Conservation (phyloP, 129 eudicot genomes). For the Centrapalus pauciflorus region DNA sequence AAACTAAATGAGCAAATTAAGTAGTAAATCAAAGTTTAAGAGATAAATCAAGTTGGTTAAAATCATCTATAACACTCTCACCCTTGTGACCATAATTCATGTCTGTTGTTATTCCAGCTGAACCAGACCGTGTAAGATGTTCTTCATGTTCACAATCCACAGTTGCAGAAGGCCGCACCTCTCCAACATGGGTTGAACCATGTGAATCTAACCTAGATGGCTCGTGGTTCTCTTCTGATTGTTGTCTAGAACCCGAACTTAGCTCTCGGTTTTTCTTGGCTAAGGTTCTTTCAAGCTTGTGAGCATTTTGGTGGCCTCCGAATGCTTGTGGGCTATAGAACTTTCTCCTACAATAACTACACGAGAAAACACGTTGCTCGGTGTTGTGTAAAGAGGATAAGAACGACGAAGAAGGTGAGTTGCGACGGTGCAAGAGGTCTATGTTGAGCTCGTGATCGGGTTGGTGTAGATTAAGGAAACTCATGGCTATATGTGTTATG, state of each 20-base stretch:
- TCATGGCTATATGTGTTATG: slow-evolving; percentile 30
- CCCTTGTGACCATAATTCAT: slow-evolving; percentile 18
- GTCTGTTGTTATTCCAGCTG: not conserved
- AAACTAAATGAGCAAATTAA: not conserved
- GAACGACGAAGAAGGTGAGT: slow-evolving; percentile 35
- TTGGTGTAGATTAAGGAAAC: slow-evolving; percentile 39
- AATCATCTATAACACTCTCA: slow-evolving; percentile 15
- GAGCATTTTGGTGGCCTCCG: slow-evolving; percentile 97
- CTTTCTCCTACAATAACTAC: slow-evolving; percentile 75
- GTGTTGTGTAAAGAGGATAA: slow-evolving; percentile 27
- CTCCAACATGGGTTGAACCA: slow-evolving; percentile 23
- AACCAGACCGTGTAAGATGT: slow-evolving; percentile 3
- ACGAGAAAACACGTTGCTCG: slow-evolving; percentile 59
- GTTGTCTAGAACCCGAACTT: slow-evolving; percentile 24
- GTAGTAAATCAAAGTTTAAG: slow-evolving; percentile 16
- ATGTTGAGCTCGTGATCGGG: slow-evolving; percentile 25
- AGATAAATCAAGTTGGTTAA: slow-evolving; percentile 26
- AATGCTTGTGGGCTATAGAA: slow-evolving; percentile 87
- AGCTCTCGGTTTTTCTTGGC: slow-evolving; percentile 75
- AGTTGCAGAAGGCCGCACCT: not conserved
- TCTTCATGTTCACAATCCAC: slow-evolving; percentile 20
- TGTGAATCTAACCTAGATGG: slow-evolving; percentile 16
- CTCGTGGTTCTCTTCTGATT: slow-evolving; percentile 14
- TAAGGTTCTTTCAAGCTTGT: slow-evolving; percentile 77
- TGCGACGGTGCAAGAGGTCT: slow-evolving; percentile 23